Conservation (phyloP, 495 filamentous ascomycete genomes). For the Ascodesmis nigricans region DNA sequence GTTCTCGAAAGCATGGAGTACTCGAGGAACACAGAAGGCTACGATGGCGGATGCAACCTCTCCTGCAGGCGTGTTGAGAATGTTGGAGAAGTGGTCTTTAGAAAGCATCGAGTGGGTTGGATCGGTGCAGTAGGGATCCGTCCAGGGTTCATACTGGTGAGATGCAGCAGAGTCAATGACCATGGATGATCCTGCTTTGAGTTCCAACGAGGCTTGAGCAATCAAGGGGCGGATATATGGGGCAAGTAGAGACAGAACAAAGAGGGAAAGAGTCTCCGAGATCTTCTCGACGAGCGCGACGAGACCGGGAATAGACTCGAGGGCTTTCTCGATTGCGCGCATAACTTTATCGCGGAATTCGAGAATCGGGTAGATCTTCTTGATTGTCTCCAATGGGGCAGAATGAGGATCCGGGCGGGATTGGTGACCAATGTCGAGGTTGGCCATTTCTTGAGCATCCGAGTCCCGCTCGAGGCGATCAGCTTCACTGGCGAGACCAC, state of each 20-base stretch:
- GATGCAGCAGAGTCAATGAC: slow-evolving; percentile 61
- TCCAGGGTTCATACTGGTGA: slow-evolving; percentile 83
- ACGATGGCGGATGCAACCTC: slow-evolving; percentile 57
- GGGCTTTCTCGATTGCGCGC: slow-evolving; percentile 52
- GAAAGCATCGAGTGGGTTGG: slow-evolving; percentile 88
- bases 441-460: slow-evolving; percentile 48
- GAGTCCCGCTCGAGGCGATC: slow-evolving; percentile 50
- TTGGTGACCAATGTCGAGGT: slow-evolving; percentile 22
- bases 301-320: slow-evolving; percentile 81
- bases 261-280: slow-evolving; percentile 71
- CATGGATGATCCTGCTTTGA: slow-evolving; percentile 62
- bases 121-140: slow-evolving; percentile 59
- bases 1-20: slow-evolving; percentile 82
- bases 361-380: slow-evolving; percentile 83
- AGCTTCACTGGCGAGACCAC: slow-evolving; percentile 53
- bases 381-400: slow-evolving; percentile 47
- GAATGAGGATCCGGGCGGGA: slow-evolving; percentile 3
- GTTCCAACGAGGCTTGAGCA: slow-evolving; percentile 51
- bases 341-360: slow-evolving; percentile 87
- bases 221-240: slow-evolving; percentile 84
- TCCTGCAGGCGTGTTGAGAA: slow-evolving; percentile 72
- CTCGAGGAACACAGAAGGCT: slow-evolving; percentile 62
- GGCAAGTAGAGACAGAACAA: slow-evolving; percentile 69
- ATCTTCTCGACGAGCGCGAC: slow-evolving; percentile 74
- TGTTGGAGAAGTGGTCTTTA: slow-evolving; percentile 91